Evolutionary conservation across 2,329 filamentous ascomycete genomes (phyloP).

Genomic region (Blumeriella jaapii): DNA sequence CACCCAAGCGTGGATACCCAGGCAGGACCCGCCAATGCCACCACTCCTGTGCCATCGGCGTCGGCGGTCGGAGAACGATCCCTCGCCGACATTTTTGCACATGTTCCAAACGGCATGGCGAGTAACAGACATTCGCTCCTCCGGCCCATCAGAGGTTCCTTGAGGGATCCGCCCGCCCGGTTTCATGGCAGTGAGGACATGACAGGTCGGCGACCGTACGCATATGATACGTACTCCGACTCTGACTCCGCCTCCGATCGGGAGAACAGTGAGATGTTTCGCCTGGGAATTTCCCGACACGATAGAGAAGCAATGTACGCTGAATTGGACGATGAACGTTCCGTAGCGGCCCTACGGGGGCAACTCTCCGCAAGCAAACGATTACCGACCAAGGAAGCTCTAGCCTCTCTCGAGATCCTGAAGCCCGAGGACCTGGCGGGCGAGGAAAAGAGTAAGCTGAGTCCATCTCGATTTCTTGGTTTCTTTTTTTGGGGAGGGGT

Average conservation of each 20-base stretch:
- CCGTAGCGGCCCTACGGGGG: conserved; percentile 17
- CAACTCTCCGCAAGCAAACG: conserved; percentile 17
- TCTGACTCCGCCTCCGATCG: conserved; percentile 4
- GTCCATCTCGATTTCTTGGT: neutral
- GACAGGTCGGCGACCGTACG: neutral
- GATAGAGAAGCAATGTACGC: conserved; percentile 11
- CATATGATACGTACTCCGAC: neutral
- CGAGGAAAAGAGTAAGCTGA: conserved; percentile 22
- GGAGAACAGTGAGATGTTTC: no score
- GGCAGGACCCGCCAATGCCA: neutral
- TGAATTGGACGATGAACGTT: conserved; percentile 15
- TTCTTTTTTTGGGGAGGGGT: neutral
- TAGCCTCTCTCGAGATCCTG: conserved; percentile 23
- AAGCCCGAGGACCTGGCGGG: conserved; percentile 20
- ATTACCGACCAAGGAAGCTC: conserved; percentile 21
- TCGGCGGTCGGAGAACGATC: no score
- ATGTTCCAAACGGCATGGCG: no score
- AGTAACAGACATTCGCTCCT: no score
- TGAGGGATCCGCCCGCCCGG: no score
- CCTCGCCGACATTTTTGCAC: no score
- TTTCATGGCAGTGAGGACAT: neutral
- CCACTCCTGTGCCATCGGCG: no score
- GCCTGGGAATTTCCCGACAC: conserved; percentile 9
- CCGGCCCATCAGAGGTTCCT: no score
- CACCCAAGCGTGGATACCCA: neutral